Percentiles rank a stretch among this genome's conserved stretches.
Conservation (phyloP, 2,329 filamentous ascomycete species). For the Hymenoscyphus fructigenus region DNA sequence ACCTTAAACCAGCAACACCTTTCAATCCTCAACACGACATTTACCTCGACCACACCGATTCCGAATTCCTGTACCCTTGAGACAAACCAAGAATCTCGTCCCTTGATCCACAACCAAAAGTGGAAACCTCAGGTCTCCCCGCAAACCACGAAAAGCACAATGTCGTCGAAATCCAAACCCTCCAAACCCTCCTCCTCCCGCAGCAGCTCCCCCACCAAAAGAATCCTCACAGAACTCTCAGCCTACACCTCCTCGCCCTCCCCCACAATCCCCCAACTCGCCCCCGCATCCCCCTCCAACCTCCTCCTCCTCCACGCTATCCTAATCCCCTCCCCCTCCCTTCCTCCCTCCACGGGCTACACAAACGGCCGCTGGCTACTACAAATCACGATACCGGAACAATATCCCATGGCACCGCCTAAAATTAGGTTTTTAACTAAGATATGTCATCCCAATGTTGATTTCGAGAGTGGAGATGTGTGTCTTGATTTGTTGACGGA, state of each 20-base stretch:
- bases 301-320: constrained; percentile 34
- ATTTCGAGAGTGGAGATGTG: constrained; percentile 78
- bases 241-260: constrained; percentile 31
- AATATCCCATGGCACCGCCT: constrained; percentile 79
- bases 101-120: too few species aligned
- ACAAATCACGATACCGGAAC: constrained; percentile 68
- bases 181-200: constrained; percentile 68
- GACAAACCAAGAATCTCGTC: too few species aligned
- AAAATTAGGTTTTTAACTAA: constrained; percentile 78
- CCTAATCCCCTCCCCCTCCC: constrained; percentile 57
- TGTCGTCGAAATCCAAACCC: constrained; percentile 42
- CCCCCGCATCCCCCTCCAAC: constrained; percentile 48
- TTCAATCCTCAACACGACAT: background rate
- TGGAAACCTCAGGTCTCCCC: too few species aligned
- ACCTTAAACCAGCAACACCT: background rate
- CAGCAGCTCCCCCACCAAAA: constrained; percentile 47
- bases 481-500: constrained; percentile 83
- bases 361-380: constrained; percentile 75
- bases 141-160: background rate
- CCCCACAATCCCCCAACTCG: constrained; percentile 56
- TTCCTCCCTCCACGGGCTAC: constrained; percentile 50
- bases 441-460: constrained; percentile 81
- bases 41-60: background rate
- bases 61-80: too few species aligned
- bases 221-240: constrained; percentile 57